Percentiles rank a stretch among this genome's conserved stretches.
These are phyloP conservation scores for Pyrrhoderma noxium DNA, from an alignment of 1,284 basidiomycete genomes.

Conservation along the genomic window DNA sequence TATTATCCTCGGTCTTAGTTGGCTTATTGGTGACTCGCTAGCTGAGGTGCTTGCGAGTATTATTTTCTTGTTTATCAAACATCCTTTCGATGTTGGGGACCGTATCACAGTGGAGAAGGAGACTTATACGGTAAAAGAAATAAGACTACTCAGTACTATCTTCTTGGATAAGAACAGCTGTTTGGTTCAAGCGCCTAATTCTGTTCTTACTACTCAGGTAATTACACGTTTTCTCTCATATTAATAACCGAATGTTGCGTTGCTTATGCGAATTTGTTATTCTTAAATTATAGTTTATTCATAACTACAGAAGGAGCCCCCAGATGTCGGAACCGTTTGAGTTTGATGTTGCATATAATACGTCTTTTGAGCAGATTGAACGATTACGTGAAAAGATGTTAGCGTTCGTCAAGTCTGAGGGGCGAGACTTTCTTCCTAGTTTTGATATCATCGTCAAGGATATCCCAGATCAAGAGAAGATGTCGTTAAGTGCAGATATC, in stretches of 20 bases:
- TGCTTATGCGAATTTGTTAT: neutral
- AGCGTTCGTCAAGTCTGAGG: conserved; percentile 62
- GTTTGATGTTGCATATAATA: conserved; percentile 78
- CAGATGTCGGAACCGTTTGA: conserved; percentile 74
- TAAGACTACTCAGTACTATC: conserved; percentile 74
- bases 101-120: conserved; percentile 49
- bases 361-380: conserved; percentile 81
- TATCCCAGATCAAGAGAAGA: conserved; percentile 76
- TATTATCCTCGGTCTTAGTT: conserved; percentile 77
- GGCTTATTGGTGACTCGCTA: conserved; percentile 76
- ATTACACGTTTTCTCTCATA: too few relatives aligned
- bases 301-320: conserved; percentile 66
- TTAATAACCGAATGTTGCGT: too few relatives aligned
- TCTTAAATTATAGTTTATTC: conserved; percentile 44
- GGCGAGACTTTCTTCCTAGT: conserved; percentile 64
- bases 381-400: conserved; percentile 76
- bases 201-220: conserved; percentile 60
- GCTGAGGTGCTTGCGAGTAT: conserved; percentile 69
- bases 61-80: conserved; percentile 83
- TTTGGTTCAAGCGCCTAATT: conserved; percentile 64
- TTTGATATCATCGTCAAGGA: conserved; percentile 72
- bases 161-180: conserved; percentile 58
- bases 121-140: conserved; percentile 81
- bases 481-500: conserved; percentile 77
- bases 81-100: conserved; percentile 89